Evolutionary conservation across 345 rosid species (phyloP), one percentile per base, ranked within the genome.

Genomic region (Aquilaria sinensis): DNA sequence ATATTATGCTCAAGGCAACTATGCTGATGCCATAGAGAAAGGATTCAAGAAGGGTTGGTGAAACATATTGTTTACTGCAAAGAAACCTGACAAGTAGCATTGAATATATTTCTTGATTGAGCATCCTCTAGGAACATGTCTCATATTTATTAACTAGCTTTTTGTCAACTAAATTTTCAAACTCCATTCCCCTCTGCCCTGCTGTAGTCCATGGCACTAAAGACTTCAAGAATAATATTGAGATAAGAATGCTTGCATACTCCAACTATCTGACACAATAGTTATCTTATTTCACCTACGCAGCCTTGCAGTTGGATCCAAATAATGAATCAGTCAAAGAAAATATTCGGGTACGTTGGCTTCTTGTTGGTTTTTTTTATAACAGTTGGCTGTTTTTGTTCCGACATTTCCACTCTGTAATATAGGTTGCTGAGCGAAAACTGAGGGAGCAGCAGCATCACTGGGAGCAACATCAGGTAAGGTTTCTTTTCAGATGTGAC

Each of bases 271-370:
- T 37, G 61, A 65, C 34, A 56, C 45, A 66, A 46, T 49, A 67
- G 23, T 53, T 47, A 51, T 62, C 56, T 68, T 61, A 37, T 72
- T 56, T 50, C 49, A 15, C 61, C 51, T 48, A 9, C 82, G 67
- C 89, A 89, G 96, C 92, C 62, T 81, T 89, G 86, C 81, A 72
- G 64, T 64, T 89, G 77, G 95, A 92, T 74, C 96, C 96, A 9
- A 64, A 80, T 62, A 89, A 85, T 50, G 88, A 81, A 74, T 69
- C 82, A 34, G 82, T 89, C 61, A 87, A 81, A 77, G 96, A 82
- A 77, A 89, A 89, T 59, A 83, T 89, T 70, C 76, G 67, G 96
- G 96, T 87, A 59, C 60, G 81, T 66, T 68, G 47, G 45, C 47
- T 30, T 61, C 14, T 66, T 57, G 16, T 57, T 62, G 15, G 50